Conservation (phyloP, 805 yeast genomes). For the Starmerella kuoi region DNA sequence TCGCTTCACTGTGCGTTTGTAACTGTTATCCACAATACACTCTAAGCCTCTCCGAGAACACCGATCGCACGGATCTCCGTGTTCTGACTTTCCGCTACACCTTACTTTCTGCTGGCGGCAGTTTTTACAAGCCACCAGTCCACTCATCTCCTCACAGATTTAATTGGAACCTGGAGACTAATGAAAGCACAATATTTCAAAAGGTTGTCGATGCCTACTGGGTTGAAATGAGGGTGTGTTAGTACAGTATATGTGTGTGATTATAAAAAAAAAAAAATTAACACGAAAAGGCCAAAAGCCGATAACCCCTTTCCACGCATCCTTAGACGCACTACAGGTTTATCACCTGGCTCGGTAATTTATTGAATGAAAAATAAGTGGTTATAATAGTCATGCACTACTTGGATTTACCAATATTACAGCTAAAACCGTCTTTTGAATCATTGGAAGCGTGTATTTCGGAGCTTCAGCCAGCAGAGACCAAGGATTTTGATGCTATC, state of each 20-base stretch:
- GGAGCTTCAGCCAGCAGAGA: conserved; percentile 10
- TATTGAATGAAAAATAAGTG: no score
- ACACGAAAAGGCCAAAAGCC: no score
- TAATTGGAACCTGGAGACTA: background rate
- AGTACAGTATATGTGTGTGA: no score
- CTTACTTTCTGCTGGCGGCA: conserved; percentile 80
- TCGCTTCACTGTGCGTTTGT: conserved; percentile 80
- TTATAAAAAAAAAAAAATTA: no score
- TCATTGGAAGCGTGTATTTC: conserved; percentile 10
- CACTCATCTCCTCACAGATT: conserved; percentile 10
- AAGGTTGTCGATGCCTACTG: no score
- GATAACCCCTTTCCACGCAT: no score
- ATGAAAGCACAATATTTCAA: background rate
- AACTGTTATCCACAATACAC: conserved; percentile 68
- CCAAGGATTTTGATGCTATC: conserved; percentile 15
- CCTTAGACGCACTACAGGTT: no score
- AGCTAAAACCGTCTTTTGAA: conserved; percentile 16
- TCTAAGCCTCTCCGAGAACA: conserved; percentile 57
- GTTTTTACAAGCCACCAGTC: conserved; percentile 65
- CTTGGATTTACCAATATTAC: conserved; percentile 27
- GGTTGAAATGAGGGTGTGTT: no score
- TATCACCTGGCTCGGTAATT: no score
- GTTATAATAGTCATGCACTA: conserved; percentile 19
- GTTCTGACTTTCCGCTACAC: conserved; percentile 34
- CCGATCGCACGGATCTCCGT: conserved; percentile 65